Evolutionary conservation across 768 basidiomycete species (phyloP).

Genomic region (Strobilomyces echinocephalus): DNA sequence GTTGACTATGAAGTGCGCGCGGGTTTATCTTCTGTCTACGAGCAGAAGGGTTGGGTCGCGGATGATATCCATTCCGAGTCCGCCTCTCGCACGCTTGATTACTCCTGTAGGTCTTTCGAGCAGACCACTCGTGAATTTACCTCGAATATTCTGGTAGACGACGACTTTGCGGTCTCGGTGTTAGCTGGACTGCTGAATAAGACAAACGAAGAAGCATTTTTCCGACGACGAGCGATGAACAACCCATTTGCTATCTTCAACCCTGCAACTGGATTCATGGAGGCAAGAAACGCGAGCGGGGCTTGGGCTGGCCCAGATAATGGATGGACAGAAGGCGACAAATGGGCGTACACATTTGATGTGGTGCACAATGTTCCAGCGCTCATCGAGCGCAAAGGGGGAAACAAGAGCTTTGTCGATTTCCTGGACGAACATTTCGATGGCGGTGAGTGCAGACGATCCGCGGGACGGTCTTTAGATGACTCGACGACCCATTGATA

Average conservation of each 20-base stretch:
- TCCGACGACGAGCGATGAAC: conserved; percentile 51
- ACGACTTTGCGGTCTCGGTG: conserved; percentile 31
- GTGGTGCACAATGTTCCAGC: conserved; percentile 67
- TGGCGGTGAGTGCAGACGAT: conserved; percentile 32
- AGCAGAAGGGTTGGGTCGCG: conserved; percentile 45
- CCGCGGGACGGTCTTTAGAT: neutral
- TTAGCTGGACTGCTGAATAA: conserved; percentile 55
- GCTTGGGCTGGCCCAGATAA: conserved; percentile 65
- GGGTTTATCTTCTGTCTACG: conserved; percentile 43
- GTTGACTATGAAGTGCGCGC: conserved; percentile 81
- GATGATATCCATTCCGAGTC: conserved; percentile 53
- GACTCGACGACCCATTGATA: conserved; percentile 17
- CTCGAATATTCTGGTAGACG: conserved; percentile 37
- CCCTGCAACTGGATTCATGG: conserved; percentile 68
- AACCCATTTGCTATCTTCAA: conserved; percentile 68
- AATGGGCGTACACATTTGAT: conserved; percentile 75
- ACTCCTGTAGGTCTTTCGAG: conserved; percentile 54
- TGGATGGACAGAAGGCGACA: conserved; percentile 83
- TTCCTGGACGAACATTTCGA: conserved; percentile 59
- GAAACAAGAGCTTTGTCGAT: conserved; percentile 56
- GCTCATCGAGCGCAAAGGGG: conserved; percentile 60
- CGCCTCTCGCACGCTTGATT: conserved; percentile 73
- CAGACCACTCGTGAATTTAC: neutral
- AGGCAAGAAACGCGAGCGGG: conserved; percentile 65
- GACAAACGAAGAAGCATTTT: conserved; percentile 43